Evolutionary conservation across 306 rosid species (phyloP), one percentile per base, ranked within the genome.

Genomic region (apple (Malus domestica)): DNA sequence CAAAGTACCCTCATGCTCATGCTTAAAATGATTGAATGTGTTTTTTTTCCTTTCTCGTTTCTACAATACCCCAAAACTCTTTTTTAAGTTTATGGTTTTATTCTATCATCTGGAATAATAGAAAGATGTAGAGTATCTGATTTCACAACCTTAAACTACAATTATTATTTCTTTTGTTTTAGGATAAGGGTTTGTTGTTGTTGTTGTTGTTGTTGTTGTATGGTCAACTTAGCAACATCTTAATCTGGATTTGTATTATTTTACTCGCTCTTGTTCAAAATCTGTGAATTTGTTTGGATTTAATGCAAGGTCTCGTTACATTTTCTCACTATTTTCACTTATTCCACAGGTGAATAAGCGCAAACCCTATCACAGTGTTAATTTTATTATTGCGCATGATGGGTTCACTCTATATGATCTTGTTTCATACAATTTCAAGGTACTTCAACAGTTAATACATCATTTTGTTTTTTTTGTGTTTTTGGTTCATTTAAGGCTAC

Each of bases 391-490:
- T 79, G 96, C 99, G 4, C 97, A 95, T 80, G 99, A 92, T 75
- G 99, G 99, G 55, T 92, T 95, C 83, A 90, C 91, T 58, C 83
- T 95, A 51, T 73, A 10, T 65, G 99, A 95, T 82, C 99, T 95
- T 66, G 97, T 92, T 84, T 92, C 99, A 60, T 95, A 92, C 91
- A 88, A 92, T 82, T 83, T 82, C 74, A 95, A 95, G 99, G 99
- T 92, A 90, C 76, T 63, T 75, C 44, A 67, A 69, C 64, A 76
- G 67, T 68, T 13, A 13, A 19, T 57, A 59, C 12, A 62, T 76
- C 20, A 15, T 3, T 72, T 44, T 27, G 67, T 75, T 68, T 12
- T 23, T 4, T 74, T 44, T 16, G 15, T 4, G 70, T 44, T 75
- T 68, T 27, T 32, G 67, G 45, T 65, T 76, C 57, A 54, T 66